Evolutionary conservation across 2,329 filamentous ascomycete species (phyloP).

Genomic region (Aureobasidium mangrovei): DNA sequence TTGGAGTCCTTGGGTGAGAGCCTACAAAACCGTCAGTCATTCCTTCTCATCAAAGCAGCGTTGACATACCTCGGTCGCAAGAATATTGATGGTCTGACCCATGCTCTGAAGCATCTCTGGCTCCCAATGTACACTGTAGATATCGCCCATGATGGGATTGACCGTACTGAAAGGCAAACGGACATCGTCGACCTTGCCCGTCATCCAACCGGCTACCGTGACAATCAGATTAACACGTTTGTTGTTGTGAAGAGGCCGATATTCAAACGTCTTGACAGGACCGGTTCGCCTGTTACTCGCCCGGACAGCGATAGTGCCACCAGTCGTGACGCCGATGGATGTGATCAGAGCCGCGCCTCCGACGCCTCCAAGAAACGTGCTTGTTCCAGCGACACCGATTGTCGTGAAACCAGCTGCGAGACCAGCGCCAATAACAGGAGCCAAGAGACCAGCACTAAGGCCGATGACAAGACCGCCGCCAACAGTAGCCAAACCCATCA

Average conservation of each 20-base stretch:
- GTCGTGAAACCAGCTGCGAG: slow-evolving; percentile 91
- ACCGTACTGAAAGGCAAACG: slow-evolving; percentile 92
- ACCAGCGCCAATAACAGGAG: slow-evolving; percentile 88
- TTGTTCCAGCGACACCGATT: slow-evolving; percentile 82
- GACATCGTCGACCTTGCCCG: slow-evolving; percentile 93
- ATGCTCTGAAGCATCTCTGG: slow-evolving; percentile 96
- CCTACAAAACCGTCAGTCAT: slow-evolving; percentile 43
- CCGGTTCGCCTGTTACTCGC: slow-evolving; percentile 84
- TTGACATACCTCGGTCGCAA: slow-evolving; percentile 77
- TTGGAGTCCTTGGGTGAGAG: slow-evolving; percentile 90
- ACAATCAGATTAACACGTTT: slow-evolving; percentile 94
- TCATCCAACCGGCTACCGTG: slow-evolving; percentile 97
- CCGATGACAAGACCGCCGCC: slow-evolving; percentile 93
- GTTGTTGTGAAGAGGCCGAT: slow-evolving; percentile 93
- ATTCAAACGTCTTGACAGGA: slow-evolving; percentile 92
- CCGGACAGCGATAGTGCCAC: slow-evolving; percentile 74
- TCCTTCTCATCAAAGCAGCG: background rate
- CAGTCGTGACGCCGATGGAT: slow-evolving; percentile 75
- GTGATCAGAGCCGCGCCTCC: slow-evolving; percentile 93
- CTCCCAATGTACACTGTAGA: slow-evolving; percentile 96
- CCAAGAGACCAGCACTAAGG: slow-evolving; percentile 81
- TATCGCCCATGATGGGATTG: slow-evolving; percentile 94
- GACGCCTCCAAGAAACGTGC: slow-evolving; percentile 80
- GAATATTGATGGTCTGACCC: slow-evolving; percentile 96
- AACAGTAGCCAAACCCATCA: slow-evolving; percentile 95